Evolutionary conservation across 306 rosid species (phyloP).

Genomic region (Quercus glauca): DNA sequence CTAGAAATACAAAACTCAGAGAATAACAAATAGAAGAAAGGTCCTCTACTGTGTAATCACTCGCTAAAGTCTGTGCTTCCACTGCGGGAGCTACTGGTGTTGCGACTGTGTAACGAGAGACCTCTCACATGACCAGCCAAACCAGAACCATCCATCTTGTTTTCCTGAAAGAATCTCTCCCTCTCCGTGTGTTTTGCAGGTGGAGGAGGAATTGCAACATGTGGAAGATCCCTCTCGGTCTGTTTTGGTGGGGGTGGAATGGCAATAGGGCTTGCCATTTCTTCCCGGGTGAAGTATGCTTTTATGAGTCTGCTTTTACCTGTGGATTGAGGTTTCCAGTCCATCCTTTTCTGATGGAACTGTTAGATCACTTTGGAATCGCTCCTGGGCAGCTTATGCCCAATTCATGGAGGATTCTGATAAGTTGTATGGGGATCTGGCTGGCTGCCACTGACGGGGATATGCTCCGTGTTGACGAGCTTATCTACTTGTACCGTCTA

Average conservation of each 20-base stretch:
- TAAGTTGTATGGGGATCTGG: too few species aligned
- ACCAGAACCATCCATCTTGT: conserved; percentile 59
- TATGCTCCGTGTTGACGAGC: too few species aligned
- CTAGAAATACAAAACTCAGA: conserved; percentile 20
- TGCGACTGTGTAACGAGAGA: conserved; percentile 75
- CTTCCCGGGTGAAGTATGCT: too few species aligned
- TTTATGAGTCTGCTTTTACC: too few species aligned
- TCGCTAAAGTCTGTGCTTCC: conserved; percentile 89
- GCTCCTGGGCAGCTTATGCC: too few species aligned
- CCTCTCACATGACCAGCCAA: conserved; percentile 71
- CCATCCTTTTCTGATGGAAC: too few species aligned
- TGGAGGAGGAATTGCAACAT: conserved; percentile 74
- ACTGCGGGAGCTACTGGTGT: conserved; percentile 78
- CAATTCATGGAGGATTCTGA: too few species aligned
- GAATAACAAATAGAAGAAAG: conserved; percentile 6
- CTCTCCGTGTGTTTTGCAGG: conserved; percentile 88
- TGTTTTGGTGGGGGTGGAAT: conserved; percentile 30
- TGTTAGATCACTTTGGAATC: too few species aligned
- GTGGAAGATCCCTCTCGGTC: conserved; percentile 29
- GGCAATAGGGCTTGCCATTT: too few species aligned
- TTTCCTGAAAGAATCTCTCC: conserved; percentile 81
- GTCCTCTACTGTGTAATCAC: conserved; percentile 23
- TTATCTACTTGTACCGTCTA: too few species aligned
- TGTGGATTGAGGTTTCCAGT: too few species aligned
- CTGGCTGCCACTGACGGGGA: too few species aligned